phyloP scores from a whole-genome alignment of 2,329 filamentous ascomycete species.

The Cercospora canescens region DNA sequence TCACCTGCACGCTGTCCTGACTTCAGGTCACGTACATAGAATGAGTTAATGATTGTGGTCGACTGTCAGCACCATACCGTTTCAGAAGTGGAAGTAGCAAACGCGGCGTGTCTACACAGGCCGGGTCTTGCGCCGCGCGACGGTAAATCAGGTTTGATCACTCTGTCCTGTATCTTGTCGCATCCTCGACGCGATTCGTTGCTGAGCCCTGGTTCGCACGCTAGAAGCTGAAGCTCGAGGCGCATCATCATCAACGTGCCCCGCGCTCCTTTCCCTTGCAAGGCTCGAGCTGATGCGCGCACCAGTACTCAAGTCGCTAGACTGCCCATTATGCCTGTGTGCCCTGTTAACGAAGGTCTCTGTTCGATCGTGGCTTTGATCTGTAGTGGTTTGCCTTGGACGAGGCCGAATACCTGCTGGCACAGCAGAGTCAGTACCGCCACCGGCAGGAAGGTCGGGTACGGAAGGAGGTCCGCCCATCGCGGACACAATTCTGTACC shows the following conservation, averaged over 20 bases:
- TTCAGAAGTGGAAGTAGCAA: neutral
- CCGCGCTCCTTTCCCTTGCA: neutral
- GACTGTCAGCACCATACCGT: neutral
- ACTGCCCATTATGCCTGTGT: neutral
- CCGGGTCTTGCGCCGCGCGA: neutral
- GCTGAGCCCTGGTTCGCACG: neutral
- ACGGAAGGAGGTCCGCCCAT: neutral
- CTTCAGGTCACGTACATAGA: neutral
- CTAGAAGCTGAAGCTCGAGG: neutral
- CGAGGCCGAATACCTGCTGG: too few relatives aligned
- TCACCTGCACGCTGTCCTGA: neutral
- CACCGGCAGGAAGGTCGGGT: neutral
- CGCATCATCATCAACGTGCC: neutral
- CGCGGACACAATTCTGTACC: neutral
- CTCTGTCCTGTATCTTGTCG: neutral
- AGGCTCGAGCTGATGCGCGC: neutral
- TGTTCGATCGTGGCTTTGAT: neutral
- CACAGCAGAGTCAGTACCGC: neutral
- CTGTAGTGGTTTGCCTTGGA: neutral
- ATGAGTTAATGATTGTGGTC: neutral
- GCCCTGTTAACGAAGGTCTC: neutral
- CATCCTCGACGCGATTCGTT: neutral
- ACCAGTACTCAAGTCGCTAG: neutral
- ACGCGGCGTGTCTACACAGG: neutral
- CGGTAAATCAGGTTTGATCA: neutral